Percentiles rank a stretch among this genome's conserved stretches.
Evolutionary conservation across 306 rosid species (phyloP).

Genomic region (Vigna angularis): DNA sequence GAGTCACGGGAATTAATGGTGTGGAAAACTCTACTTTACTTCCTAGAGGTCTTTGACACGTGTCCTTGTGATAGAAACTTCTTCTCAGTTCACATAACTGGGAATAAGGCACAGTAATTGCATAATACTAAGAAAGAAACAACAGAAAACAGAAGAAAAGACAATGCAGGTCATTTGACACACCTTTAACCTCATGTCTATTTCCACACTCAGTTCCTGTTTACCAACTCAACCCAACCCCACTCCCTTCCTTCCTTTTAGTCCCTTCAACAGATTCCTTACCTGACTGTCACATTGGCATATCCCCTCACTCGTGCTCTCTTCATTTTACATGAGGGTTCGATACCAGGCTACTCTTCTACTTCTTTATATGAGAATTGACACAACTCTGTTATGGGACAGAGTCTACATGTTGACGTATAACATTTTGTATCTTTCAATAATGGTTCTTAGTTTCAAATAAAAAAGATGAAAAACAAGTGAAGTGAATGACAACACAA

Average conservation of each 20-base stretch:
- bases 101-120: neutral
- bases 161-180: conserved; percentile 14
- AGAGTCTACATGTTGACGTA: neutral
- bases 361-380: neutral
- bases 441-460: conserved; percentile 26
- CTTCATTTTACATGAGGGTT: conserved; percentile 1
- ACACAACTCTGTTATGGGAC: neutral
- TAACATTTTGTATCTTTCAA: conserved; percentile 26
- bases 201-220: neutral
- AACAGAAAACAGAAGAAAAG: conserved; percentile 29
- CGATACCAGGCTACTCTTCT: conserved; percentile 9
- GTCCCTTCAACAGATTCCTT: conserved; percentile 22
- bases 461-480: conserved; percentile 1
- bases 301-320: neutral
- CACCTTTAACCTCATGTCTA: conserved; percentile 22
- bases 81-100: conserved; percentile 22
- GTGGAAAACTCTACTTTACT: conserved; percentile 14
- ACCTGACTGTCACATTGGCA: neutral
- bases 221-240: neutral
- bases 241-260: conserved; percentile 24
- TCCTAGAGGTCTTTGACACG: conserved; percentile 32
- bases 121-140: conserved; percentile 27
- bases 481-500: conserved; percentile 15
- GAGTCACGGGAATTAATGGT: neutral
- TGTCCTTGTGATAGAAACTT: conserved; percentile 9